Conservation (phyloP, 1,284 basidiomycete genomes). For the Gymnopus androsaceus region DNA sequence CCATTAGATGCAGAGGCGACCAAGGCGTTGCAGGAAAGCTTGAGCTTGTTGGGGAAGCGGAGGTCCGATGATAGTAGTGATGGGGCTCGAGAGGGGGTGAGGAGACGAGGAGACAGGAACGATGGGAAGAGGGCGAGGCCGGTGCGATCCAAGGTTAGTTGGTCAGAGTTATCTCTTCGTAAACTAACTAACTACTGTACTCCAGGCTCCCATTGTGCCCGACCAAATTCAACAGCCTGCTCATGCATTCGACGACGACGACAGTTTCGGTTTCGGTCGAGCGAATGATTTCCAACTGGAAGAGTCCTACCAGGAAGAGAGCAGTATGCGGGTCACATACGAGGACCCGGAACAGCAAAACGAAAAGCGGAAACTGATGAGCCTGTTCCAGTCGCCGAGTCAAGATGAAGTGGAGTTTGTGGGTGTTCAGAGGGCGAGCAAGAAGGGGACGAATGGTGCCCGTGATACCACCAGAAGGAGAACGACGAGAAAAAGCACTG, state of each 20-base stretch:
- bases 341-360: conserved; percentile 65
- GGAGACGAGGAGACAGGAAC: conserved; percentile 1
- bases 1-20: conserved; percentile 43
- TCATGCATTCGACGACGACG: neutral
- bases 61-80: conserved; percentile 37
- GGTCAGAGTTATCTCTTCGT: neutral
- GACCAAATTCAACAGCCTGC: neutral
- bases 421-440: neutral
- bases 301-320: conserved; percentile 36
- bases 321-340: conserved; percentile 60
- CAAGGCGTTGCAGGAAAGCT: conserved; percentile 60
- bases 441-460: neutral
- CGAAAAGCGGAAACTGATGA: conserved; percentile 40
- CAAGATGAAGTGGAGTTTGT: neutral
- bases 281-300: conserved; percentile 31
- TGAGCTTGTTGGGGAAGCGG: conserved; percentile 69
- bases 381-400: conserved; percentile 1
- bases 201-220: neutral
- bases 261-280: conserved; percentile 1
- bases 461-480: neutral
- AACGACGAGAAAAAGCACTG: neutral
- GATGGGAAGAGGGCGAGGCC: conserved; percentile 14
- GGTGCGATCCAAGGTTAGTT: conserved; percentile 13
- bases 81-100: neutral
- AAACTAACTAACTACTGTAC: neutral